phyloP scores from a whole-genome alignment of 108 stramenopile species.

The Nitzschia sp. region DNA sequence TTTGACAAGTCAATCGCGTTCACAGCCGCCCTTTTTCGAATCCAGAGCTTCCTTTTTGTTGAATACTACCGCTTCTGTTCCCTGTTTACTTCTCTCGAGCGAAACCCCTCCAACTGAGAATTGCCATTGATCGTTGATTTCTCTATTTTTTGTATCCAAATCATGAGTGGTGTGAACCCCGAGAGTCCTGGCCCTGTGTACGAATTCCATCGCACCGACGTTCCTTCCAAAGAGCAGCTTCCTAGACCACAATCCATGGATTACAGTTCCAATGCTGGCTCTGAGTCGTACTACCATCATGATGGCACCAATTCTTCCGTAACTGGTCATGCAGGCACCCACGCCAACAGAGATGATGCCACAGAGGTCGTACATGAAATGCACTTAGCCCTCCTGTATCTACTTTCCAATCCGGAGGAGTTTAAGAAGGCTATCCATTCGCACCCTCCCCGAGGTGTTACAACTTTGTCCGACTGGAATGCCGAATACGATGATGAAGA shows the following conservation, averaged over 20 bases:
- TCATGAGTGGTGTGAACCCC: neutral
- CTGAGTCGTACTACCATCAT: conserved; percentile 25
- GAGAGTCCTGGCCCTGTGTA: conserved; percentile 20
- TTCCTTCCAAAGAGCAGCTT: neutral
- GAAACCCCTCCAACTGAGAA: too few species aligned
- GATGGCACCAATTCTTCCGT: conserved; percentile 24
- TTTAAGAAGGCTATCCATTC: conserved; percentile 68
- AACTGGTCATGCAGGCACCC: conserved; percentile 18
- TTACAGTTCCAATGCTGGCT: conserved; percentile 22
- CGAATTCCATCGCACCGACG: conserved; percentile 5
- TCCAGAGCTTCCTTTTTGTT: too few species aligned
- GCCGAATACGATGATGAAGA: conserved; percentile 63
- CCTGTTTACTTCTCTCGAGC: too few species aligned
- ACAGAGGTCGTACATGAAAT: conserved; percentile 71
- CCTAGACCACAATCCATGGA: conserved; percentile 15
- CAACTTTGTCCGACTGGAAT: conserved; percentile 62
- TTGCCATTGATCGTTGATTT: too few species aligned
- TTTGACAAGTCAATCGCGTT: too few species aligned
- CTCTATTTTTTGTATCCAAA: too few species aligned
- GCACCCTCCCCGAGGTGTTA: conserved; percentile 47
- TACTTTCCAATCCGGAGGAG: conserved; percentile 72
- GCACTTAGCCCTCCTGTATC: conserved; percentile 65
- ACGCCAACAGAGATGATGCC: conserved; percentile 45
- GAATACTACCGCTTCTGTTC: too few species aligned
- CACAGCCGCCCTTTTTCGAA: too few species aligned